phyloP scores from a whole-genome alignment of 1,139 yeast genomes.

The Blastobotrys petasosporus region DNA sequence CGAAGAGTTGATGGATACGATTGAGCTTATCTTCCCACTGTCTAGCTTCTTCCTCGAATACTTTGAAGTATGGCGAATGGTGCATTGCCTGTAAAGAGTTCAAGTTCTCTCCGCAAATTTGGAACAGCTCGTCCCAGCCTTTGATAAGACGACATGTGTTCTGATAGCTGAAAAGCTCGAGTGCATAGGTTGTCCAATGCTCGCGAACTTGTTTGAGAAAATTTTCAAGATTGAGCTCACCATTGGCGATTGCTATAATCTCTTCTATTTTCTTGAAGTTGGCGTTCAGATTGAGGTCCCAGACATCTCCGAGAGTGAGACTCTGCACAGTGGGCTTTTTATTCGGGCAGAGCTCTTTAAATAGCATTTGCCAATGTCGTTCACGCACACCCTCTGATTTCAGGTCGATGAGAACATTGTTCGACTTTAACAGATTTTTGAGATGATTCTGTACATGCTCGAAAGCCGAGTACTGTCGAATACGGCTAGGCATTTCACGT shows the following conservation, averaged over 20 bases:
- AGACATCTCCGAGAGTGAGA: conserved; percentile 52
- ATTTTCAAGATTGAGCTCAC: conserved; percentile 63
- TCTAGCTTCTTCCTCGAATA: conserved; percentile 55
- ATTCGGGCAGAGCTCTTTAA: conserved; percentile 28
- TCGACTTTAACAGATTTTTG: conserved; percentile 39
- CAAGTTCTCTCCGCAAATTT: conserved; percentile 55
- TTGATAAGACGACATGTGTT: conserved; percentile 52
- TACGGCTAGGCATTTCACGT: conserved; percentile 50
- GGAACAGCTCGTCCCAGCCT: conserved; percentile 64
- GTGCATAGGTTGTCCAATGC: conserved; percentile 38
- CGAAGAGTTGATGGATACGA: conserved; percentile 48
- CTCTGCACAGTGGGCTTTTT: conserved; percentile 23
- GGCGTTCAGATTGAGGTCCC: conserved; percentile 47
- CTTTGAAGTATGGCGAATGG: conserved; percentile 55
- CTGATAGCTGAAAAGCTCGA: conserved; percentile 54
- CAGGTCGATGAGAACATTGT: conserved; percentile 44
- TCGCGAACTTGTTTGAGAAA: conserved; percentile 43
- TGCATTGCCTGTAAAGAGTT: conserved; percentile 64
- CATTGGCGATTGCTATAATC: conserved; percentile 59
- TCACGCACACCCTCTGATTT: conserved; percentile 53
- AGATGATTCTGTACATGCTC: conserved; percentile 49
- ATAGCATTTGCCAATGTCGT: conserved; percentile 66
- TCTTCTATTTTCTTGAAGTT: conserved; percentile 47
- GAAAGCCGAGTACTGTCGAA: conserved; percentile 67
- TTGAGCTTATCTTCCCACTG: conserved; percentile 55